Conservation (phyloP, 2,329 filamentous ascomycete genomes). For the Magnaporthales sp. region DNA sequence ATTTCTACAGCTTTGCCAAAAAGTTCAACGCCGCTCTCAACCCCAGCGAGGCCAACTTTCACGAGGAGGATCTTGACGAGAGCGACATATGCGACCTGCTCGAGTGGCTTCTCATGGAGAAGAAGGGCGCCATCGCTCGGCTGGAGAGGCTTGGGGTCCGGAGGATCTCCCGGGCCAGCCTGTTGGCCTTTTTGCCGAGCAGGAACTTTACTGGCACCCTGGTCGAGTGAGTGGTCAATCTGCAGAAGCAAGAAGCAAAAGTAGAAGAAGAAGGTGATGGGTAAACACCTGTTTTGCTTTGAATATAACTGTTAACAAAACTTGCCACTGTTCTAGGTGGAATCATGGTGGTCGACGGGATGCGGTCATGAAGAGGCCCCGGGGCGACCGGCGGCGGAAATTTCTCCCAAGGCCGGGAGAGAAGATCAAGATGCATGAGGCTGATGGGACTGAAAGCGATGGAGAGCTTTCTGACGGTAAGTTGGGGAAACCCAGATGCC, state of each 20-base stretch:
- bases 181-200: constrained; percentile 15
- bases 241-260: no score
- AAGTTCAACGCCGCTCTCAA: constrained; percentile 20
- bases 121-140: constrained; percentile 16
- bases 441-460: no score
- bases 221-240: constrained; percentile 16
- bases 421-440: no score
- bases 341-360: background rate
- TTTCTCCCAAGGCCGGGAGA: no score
- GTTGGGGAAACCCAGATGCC: no score
- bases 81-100: constrained; percentile 19
- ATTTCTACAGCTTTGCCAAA: constrained; percentile 16
- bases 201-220: constrained; percentile 15
- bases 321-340: background rate
- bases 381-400: background rate
- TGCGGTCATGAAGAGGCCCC: background rate
- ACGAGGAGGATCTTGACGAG: constrained; percentile 13
- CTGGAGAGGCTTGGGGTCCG: constrained; percentile 15
- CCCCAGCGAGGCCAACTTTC: constrained; percentile 8
- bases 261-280: no score
- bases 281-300: no score
- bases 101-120: constrained; percentile 13
- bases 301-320: no score
- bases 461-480: no score
- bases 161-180: constrained; percentile 18